phyloP scores from a whole-genome alignment of 164 flowering plant species.

The Cinnamomum chago region DNA sequence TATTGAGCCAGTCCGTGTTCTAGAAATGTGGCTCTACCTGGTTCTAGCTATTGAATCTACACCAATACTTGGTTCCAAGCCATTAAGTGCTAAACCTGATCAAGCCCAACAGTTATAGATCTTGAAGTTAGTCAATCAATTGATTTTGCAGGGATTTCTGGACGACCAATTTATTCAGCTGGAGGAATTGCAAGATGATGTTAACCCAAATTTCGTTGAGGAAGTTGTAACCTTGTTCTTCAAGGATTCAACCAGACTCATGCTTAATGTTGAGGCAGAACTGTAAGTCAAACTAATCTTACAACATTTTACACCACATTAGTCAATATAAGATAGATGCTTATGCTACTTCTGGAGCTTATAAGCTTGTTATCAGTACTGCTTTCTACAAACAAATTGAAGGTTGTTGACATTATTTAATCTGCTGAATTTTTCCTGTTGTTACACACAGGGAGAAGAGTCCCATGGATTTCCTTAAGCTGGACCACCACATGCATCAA shows the following conservation, averaged over 20 bases:
- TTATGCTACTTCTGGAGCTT: background rate
- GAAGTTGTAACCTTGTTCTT: slow-evolving; percentile 54
- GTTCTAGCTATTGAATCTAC: too few relatives aligned
- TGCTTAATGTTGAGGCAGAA: slow-evolving; percentile 37
- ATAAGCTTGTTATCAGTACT: background rate
- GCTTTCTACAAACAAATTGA: background rate
- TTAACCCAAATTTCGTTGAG: slow-evolving; percentile 54
- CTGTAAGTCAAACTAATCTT: slow-evolving; percentile 25
- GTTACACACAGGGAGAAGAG: slow-evolving; percentile 13
- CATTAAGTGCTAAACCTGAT: background rate
- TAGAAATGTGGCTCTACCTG: too few relatives aligned
- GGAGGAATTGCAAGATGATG: slow-evolving; percentile 56
- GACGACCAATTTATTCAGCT: slow-evolving; percentile 60
- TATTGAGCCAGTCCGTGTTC: too few relatives aligned
- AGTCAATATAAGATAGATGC: background rate
- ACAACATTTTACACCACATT: too few relatives aligned
- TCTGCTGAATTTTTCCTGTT: background rate
- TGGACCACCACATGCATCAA: slow-evolving; percentile 60
- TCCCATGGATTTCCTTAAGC: slow-evolving; percentile 39
- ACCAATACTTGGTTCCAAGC: background rate
- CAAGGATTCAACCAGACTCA: slow-evolving; percentile 40
- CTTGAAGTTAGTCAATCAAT: background rate
- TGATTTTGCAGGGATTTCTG: slow-evolving; percentile 40
- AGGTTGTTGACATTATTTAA: background rate
- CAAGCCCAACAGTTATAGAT: background rate